Evolutionary conservation across 768 basidiomycete species (phyloP), one percentile per base, ranked within the genome.

Genomic region (Termitomyces sp.): DNA sequence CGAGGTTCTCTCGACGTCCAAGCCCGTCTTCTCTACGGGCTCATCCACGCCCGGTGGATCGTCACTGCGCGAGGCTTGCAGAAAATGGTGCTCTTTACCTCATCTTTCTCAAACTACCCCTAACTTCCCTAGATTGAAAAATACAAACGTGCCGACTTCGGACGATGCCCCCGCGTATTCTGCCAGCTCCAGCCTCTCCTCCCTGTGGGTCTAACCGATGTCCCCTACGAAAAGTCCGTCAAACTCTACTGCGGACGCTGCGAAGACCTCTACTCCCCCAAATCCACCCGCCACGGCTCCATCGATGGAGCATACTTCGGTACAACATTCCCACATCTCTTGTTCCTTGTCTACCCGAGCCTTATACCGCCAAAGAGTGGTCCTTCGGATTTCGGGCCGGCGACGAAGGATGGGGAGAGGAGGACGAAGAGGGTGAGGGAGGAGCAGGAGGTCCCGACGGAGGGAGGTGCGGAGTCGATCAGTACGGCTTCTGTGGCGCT

Each of bases 301-400:
- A 98, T 99, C 71, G 97, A 99, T 72, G 96, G 97, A 33, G 97
- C 97, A 2, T 99, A 96, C 76, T 99, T 99, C 68, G 97, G 97
- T 62, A 96, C 95, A 0, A 97, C 96, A 1, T 98, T 98, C 80
- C 94, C 96, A 0, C 96, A 98, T 73, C 87, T 99, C 58, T 80
- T 98, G 52, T 97, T 96, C 79, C 93, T 98, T 80, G 94, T 98
- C 39, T 98, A 98, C 74, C 96, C 97, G 0, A 86, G 89, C 50
- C 86, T 98, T 65, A 90, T 97, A 46, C 94, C 96, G 22, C 84
- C 88, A 35, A 98, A 97, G 75, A 82, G 78, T 35, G 82, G 86
- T 0, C 74, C 79, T 3, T 70, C 69, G 59, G 79, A 77, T 33
- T 69, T 69, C 57, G 73, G 68, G 59, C 66, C 53, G 65, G 55